Base-by-base conservation (phyloP, 1,284 basidiomycete species). In the Pseudozyma sp. region DNA sequence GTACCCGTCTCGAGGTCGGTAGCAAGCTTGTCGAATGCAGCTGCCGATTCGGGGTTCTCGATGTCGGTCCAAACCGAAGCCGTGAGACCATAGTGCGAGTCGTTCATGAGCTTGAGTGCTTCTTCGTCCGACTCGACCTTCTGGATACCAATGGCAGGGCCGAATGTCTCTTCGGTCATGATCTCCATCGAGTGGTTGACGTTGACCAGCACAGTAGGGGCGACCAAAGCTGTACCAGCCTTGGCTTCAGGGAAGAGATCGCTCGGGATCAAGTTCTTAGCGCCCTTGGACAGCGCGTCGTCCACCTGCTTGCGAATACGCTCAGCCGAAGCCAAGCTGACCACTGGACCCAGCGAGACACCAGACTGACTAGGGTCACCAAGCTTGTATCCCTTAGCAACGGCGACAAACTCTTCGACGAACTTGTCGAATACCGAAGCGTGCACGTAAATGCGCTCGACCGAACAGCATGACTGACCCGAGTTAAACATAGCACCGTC, bases 401-500 rank as follows among this genome's bases (percentile, higher is more conserved):
- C 84, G 1, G 91, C 89, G 9, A 90, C 92, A 68, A 91, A 92
- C 79, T 89, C 88, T n/a, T 88, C 82, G 9, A 97, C 90, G 76
- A 98, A 97, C 4, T 87, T 83, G 71, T 95, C 93, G 81, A 91
- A 95, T 14, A 96, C 86, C 0, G 88, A 87, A 76, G 93, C 90
- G 79, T 97, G 93, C 12, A 97, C 95, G 85, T 97, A 98, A 58
- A 98, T 94, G 31, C 95, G 90, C 91, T 97, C 87, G 72, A 96
- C 87, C 0, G 91, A 89, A 81, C 93, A 95, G 83, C 93, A 95
- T 74, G 92, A 93, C 85, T 97, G 95, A 0, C 95, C 95, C 14
- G 94, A 94, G 86, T 97, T 97, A 88, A 94, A 98, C 87, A 95
- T 91, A 34, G 93, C 92, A 89, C 94, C 95, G 86, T 98, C 95